Percentiles rank a stretch among this genome's conserved stretches.
These are phyloP conservation scores for Epipyxis sp. DNA, from an alignment of 108 stramenopile genomes.

Conservation along the genomic window DNA sequence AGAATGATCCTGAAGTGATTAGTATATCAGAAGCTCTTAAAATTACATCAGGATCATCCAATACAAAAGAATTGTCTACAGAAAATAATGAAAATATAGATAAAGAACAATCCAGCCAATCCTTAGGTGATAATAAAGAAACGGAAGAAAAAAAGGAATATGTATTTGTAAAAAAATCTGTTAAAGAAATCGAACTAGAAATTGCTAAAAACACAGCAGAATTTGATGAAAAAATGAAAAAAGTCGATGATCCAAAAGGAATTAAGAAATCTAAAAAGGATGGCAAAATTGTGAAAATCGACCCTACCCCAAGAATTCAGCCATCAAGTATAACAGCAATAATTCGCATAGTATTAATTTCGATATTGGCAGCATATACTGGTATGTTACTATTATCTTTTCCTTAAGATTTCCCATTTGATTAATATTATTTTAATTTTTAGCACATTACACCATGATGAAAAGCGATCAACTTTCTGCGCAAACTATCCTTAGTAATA, in stretches of 20 bases:
- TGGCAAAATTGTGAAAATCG: too few relatives aligned
- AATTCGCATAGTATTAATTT: constrained; percentile 8
- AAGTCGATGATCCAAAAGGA: too few relatives aligned
- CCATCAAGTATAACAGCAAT: too few relatives aligned
- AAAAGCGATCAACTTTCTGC: not conserved
- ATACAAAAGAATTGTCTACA: not conserved
- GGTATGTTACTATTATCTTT: too few relatives aligned
- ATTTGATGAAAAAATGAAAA: not conserved
- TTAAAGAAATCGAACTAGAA: constrained; percentile 12
- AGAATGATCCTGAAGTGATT: too few relatives aligned
- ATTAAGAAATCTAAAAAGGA: too few relatives aligned
- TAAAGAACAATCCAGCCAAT: constrained; percentile 3
- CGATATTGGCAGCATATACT: not conserved
- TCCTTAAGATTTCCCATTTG: too few relatives aligned
- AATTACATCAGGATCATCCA: not conserved
- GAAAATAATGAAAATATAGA: not conserved
- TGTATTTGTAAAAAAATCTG: not conserved
- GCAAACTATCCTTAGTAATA: not conserved
- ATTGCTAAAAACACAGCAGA: constrained; percentile 7
- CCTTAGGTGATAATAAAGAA: not conserved
- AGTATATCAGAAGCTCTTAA: too few relatives aligned
- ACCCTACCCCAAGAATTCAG: too few relatives aligned
- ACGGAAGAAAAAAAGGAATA: not conserved
- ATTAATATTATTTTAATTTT: too few relatives aligned
- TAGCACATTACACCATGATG: too few relatives aligned